Percentiles rank a stretch among this genome's conserved stretches.
Conservation (phyloP, 495 filamentous ascomycete species). For the Trichodelitschia bisporula region DNA sequence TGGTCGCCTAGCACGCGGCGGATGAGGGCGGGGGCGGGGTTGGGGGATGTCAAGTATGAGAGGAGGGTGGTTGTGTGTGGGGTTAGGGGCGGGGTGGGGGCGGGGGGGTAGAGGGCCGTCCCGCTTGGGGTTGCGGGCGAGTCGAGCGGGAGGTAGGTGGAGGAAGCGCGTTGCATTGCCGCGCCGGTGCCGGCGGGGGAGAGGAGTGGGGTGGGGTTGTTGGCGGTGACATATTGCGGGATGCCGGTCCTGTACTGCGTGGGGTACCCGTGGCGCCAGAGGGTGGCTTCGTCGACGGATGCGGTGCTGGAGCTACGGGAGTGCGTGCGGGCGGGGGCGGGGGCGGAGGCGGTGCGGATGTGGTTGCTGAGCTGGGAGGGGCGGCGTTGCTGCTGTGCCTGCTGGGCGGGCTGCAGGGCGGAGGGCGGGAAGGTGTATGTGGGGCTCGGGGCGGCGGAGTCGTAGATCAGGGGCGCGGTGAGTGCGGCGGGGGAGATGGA, state of each 20-base stretch:
- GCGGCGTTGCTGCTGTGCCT: too few relatives aligned
- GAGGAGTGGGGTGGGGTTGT: conserved; percentile 7
- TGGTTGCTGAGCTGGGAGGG: neutral
- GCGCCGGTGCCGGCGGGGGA: conserved; percentile 7
- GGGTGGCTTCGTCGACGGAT: conserved; percentile 36
- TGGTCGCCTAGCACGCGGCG: conserved; percentile 49
- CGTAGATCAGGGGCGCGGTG: too few relatives aligned
- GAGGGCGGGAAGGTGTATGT: too few relatives aligned
- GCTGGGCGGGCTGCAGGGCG: too few relatives aligned
- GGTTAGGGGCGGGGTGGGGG: conserved; percentile 18
- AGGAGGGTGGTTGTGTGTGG: conserved; percentile 29
- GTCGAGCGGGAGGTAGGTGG: neutral
- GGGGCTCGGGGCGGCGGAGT: too few relatives aligned
- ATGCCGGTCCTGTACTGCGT: conserved; percentile 50
- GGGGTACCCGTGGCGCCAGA: conserved; percentile 51
- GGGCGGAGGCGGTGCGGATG: conserved; percentile 38
- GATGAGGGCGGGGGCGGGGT: conserved; percentile 60
- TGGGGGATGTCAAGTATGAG: conserved; percentile 52
- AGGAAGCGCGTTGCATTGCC: conserved; percentile 5
- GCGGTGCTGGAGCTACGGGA: conserved; percentile 28
- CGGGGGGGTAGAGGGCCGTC: conserved; percentile 1
- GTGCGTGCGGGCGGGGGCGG: conserved; percentile 18
- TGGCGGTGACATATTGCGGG: conserved; percentile 32
- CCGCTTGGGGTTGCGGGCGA: neutral
- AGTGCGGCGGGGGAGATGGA: too few relatives aligned